Percentiles rank a stretch among this genome's conserved stretches.
These are phyloP conservation scores for Arxiozyma bovina DNA, from an alignment of 1,139 yeast genomes.

Conservation along the genomic window DNA sequence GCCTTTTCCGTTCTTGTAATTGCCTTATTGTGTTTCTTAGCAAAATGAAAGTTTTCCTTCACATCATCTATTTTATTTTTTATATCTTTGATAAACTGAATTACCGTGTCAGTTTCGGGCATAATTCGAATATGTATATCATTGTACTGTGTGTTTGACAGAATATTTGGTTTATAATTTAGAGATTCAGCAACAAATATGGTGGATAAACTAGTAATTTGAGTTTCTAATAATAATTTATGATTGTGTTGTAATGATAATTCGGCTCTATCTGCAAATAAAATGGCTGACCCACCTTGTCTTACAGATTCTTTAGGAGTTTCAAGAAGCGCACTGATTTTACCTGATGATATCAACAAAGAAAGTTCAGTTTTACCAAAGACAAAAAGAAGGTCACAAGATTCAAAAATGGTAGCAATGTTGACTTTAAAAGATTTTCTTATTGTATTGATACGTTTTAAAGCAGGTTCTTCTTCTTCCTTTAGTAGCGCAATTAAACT, in stretches of 20 bases:
- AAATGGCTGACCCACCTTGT: constrained; percentile 19
- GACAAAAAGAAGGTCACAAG: constrained; percentile 18
- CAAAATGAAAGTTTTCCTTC: constrained; percentile 7
- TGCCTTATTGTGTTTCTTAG: neutral
- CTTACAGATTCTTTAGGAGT: constrained; percentile 17
- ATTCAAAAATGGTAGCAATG: constrained; percentile 15
- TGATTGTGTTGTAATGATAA: constrained; percentile 16
- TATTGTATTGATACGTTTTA: constrained; percentile 2
- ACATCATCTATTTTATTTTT: constrained; percentile 8
- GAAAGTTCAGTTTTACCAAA: constrained; percentile 24
- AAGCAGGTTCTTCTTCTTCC: constrained; percentile 5
- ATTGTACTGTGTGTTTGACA: constrained; percentile 15
- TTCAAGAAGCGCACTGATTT: constrained; percentile 19
- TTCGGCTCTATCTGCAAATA: constrained; percentile 19
- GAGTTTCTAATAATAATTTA: constrained; percentile 15
- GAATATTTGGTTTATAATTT: constrained; percentile 12
- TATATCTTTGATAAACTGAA: constrained; percentile 14
- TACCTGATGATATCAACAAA: constrained; percentile 26
- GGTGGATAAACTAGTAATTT: constrained; percentile 15
- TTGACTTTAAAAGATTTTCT: constrained; percentile 16
- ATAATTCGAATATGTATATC: constrained; percentile 19
- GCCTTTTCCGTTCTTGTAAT: neutral
- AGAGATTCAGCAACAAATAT: constrained; percentile 17
- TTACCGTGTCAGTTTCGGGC: constrained; percentile 17
- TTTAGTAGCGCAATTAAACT: constrained; percentile 10